Percentiles rank a stretch among this genome's conserved stretches.
These are phyloP conservation scores for Dioszegia aurantiaca DNA, from an alignment of 768 basidiomycete genomes.

Conservation along the genomic window DNA sequence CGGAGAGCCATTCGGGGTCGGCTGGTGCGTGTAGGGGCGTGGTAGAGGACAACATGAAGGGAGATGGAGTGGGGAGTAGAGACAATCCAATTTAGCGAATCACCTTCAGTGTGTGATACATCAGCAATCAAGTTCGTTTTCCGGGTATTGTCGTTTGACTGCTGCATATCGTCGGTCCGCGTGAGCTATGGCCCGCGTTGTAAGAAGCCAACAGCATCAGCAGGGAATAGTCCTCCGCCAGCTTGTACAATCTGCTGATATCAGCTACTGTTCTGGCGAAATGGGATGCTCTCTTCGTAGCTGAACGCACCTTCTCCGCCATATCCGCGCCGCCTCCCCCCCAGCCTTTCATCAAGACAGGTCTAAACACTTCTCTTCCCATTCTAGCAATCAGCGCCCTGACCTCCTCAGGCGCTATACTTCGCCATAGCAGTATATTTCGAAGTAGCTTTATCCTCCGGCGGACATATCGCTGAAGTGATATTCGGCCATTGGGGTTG, in stretches of 20 bases:
- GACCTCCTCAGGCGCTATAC: slow-evolving; percentile 64
- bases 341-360: slow-evolving; percentile 74
- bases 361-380: slow-evolving; percentile 62
- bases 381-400: slow-evolving; percentile 61
- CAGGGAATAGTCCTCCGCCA: slow-evolving; percentile 24
- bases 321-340: slow-evolving; percentile 76
- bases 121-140: too few relatives aligned
- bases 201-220: slow-evolving; percentile 34
- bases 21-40: not conserved
- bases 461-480: slow-evolving; percentile 67
- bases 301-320: slow-evolving; percentile 60
- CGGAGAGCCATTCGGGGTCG: not conserved
- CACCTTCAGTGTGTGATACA: too few relatives aligned
- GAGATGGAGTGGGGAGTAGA: too few relatives aligned
- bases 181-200: slow-evolving; percentile 13
- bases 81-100: too few relatives aligned
- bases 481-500: slow-evolving; percentile 70
- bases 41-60: not conserved
- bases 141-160: too few relatives aligned
- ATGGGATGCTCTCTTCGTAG: too few relatives aligned
- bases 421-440: slow-evolving; percentile 74
- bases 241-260: slow-evolving; percentile 27
- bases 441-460: slow-evolving; percentile 68
- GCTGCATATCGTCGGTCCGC: not conserved
- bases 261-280: slow-evolving; percentile 3